These are phyloP conservation scores for Cyclotella baltica DNA, from an alignment of 108 stramenopile genomes.

Conservation along the genomic window DNA sequence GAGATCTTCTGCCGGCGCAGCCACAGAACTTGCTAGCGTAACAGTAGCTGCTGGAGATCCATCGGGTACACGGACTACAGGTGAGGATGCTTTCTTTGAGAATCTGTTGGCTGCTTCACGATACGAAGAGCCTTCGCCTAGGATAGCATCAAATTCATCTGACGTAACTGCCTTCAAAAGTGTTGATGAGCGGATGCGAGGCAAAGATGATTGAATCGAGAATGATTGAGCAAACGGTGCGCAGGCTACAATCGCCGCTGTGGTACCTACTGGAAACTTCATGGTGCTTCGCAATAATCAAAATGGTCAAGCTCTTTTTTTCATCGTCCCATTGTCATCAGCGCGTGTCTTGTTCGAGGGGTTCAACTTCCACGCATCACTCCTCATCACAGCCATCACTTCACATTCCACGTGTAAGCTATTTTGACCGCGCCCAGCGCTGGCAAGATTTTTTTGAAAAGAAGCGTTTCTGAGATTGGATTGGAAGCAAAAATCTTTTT, in stretches of 20 bases:
- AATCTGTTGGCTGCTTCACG: slow-evolving; percentile 30
- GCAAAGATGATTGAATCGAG: slow-evolving; percentile 42
- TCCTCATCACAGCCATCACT: neutral
- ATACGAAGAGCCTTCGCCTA: slow-evolving; percentile 55
- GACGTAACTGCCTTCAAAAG: slow-evolving; percentile 28
- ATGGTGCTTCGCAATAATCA: slow-evolving; percentile 3
- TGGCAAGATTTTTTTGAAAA: neutral
- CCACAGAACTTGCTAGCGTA: slow-evolving; percentile 48
- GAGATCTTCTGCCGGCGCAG: slow-evolving; percentile 41
- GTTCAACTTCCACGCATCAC: slow-evolving; percentile 11
- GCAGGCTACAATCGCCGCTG: slow-evolving; percentile 37
- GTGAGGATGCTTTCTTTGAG: slow-evolving; percentile 12
- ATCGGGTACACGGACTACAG: slow-evolving; percentile 55
- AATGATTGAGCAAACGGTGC: slow-evolving; percentile 36
- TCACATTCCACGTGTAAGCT: neutral
- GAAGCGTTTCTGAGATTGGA: too few species aligned
- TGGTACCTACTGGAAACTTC: slow-evolving; percentile 39
- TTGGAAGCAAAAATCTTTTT: too few species aligned
- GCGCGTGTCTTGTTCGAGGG: neutral
- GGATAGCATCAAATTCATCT: slow-evolving; percentile 51
- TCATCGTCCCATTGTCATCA: neutral
- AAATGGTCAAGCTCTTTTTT: neutral
- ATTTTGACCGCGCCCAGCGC: neutral
- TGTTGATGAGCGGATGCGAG: slow-evolving; percentile 21
- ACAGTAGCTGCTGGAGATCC: slow-evolving; percentile 54